A percentile compares a stretch with the other conserved stretches of the same genome.
These are phyloP conservation scores for Ascochyta clinopodiicola DNA, from an alignment of 2,329 filamentous ascomycete genomes.

Conservation along the genomic window DNA sequence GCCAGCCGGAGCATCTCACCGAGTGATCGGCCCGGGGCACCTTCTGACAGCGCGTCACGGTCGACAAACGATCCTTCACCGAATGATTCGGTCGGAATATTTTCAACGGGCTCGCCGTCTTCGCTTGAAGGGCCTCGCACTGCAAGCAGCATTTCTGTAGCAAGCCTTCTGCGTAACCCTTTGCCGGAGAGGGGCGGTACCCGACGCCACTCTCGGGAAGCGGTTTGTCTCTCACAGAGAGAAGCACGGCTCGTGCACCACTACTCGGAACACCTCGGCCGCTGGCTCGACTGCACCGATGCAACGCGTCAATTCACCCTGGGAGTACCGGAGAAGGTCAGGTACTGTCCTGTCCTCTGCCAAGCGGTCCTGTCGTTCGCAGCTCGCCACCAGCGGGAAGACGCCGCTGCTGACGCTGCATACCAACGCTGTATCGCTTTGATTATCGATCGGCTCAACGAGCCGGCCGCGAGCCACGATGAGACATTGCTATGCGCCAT, in stretches of 20 bases:
- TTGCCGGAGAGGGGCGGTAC: constrained; percentile 8
- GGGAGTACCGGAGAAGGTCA: constrained; percentile 36
- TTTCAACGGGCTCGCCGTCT: constrained; percentile 23
- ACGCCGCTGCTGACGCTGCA: constrained; percentile 26
- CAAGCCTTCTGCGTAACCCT: constrained; percentile 18
- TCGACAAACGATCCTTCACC: constrained; percentile 22
- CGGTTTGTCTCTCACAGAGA: constrained; percentile 24
- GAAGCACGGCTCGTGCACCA: constrained; percentile 40
- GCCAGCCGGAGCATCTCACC: constrained; percentile 27
- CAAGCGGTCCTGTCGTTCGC: constrained; percentile 40
- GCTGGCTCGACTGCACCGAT: constrained; percentile 44
- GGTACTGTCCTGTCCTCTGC: constrained; percentile 36
- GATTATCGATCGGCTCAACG: constrained; percentile 39
- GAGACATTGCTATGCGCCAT: constrained; percentile 41
- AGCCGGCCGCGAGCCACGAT: constrained; percentile 35
- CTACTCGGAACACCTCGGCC: constrained; percentile 39
- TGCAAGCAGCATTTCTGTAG: constrained; percentile 15
- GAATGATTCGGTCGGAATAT: constrained; percentile 14
- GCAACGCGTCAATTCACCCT: constrained; percentile 41
- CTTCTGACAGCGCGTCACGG: constrained; percentile 17
- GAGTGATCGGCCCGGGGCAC: constrained; percentile 18
- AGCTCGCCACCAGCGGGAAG: constrained; percentile 35
- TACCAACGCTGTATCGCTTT: constrained; percentile 40
- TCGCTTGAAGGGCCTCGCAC: neutral
- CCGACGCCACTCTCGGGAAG: constrained; percentile 10